Conservation (phyloP, 495 filamentous ascomycete species). For the Tuber indicum region DNA sequence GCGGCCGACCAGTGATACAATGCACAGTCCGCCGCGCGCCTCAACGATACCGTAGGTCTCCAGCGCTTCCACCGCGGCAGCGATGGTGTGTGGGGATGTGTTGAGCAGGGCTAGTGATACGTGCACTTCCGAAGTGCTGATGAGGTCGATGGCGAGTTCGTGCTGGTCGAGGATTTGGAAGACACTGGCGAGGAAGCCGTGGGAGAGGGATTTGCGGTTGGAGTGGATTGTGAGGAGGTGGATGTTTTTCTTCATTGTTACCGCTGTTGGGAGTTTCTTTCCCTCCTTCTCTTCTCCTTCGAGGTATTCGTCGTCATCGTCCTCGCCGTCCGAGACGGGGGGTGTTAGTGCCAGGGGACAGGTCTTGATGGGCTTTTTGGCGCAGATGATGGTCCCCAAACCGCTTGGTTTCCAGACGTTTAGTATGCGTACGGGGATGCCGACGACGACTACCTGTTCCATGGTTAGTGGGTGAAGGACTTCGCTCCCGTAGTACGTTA, state of each 20-base stretch:
- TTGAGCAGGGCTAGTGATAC: constrained; percentile 92
- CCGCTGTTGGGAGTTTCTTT: constrained; percentile 62
- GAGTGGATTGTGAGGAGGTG: constrained; percentile 91
- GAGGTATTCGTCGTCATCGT: neutral
- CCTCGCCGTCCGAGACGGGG: constrained; percentile 1
- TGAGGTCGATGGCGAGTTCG: constrained; percentile 79
- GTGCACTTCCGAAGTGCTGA: constrained; percentile 89
- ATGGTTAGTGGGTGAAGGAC: constrained; percentile 77
- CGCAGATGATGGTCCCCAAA: constrained; percentile 73
- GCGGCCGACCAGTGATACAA: constrained; percentile 80
- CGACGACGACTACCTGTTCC: constrained; percentile 87
- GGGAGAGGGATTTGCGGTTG: constrained; percentile 77
- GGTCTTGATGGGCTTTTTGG: constrained; percentile 1
- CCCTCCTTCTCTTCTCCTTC: neutral
- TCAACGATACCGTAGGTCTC: constrained; percentile 74
- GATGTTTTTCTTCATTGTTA: constrained; percentile 92
- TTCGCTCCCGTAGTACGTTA: constrained; percentile 71
- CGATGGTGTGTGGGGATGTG: constrained; percentile 50
- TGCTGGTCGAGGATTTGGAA: constrained; percentile 77
- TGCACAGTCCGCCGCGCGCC: constrained; percentile 78
- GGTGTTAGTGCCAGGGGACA: neutral
- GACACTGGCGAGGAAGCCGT: constrained; percentile 86
- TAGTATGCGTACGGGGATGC: constrained; percentile 79
- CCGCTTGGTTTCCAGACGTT: constrained; percentile 91
- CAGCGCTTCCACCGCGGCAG: constrained; percentile 59